These are phyloP conservation scores for Trichoderma simmonsii DNA, from an alignment of 2,329 filamentous ascomycete species.

Conservation along the genomic window DNA sequence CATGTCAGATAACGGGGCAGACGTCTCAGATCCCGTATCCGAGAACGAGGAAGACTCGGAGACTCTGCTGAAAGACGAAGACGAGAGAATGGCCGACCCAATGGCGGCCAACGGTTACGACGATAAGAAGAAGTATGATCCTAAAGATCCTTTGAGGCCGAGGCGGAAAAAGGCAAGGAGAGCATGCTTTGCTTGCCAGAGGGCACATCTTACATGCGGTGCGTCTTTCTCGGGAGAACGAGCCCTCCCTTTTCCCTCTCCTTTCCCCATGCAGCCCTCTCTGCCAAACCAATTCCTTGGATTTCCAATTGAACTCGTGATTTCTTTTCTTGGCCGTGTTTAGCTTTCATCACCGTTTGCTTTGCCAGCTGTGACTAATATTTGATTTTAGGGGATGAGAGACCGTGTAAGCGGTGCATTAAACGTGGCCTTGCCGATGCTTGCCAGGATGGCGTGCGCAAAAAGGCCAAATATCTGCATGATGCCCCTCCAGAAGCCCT, in stretches of 20 bases:
- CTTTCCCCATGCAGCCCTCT: not conserved
- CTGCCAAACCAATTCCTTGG: not conserved
- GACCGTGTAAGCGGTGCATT: conserved; percentile 89
- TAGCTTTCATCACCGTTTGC: too few species aligned
- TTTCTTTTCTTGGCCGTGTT: not conserved
- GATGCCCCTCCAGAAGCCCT: conserved; percentile 89
- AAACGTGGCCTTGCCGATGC: conserved; percentile 87
- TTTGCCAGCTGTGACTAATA: not conserved
- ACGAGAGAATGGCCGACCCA: conserved; percentile 53
- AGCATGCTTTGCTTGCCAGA: conserved; percentile 94
- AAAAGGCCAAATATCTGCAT: conserved; percentile 98
- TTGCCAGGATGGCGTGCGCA: conserved; percentile 94
- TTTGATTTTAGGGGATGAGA: conserved; percentile 71
- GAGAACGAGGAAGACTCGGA: conserved; percentile 58
- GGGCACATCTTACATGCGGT: conserved; percentile 98
- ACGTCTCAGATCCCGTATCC: conserved; percentile 58
- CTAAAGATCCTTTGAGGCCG: conserved; percentile 87
- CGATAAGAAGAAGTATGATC: conserved; percentile 67
- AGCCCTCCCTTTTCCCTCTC: too few species aligned
- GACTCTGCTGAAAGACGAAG: conserved; percentile 43
- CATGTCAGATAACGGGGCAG: conserved; percentile 50
- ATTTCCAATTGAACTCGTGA: not conserved
- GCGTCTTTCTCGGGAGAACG: conserved; percentile 45
- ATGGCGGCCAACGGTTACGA: conserved; percentile 47
- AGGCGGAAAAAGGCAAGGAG: conserved; percentile 92